Conservation (phyloP, 768 basidiomycete species). For the Pholiota conissans region DNA sequence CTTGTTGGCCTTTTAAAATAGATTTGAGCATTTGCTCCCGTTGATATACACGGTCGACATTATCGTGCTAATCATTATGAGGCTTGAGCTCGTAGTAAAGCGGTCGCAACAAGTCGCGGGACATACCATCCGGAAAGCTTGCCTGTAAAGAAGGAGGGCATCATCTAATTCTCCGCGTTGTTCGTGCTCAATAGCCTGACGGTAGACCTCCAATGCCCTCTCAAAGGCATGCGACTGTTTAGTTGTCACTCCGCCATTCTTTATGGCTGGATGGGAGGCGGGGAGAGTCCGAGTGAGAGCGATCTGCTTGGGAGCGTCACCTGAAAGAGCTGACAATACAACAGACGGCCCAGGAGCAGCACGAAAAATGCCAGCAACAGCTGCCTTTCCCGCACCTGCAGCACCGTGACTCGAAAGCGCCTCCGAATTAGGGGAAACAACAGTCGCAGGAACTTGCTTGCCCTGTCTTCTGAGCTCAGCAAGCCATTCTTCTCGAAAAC, state of each 20-base stretch:
- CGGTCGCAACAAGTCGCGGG: background rate
- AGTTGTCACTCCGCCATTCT: constrained; percentile 19
- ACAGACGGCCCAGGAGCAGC: background rate
- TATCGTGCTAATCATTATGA: constrained; percentile 42
- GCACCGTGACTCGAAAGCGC: background rate
- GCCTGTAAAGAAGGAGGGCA: constrained; percentile 74
- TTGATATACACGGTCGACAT: constrained; percentile 74
- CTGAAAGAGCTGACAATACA: background rate
- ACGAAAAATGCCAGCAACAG: background rate
- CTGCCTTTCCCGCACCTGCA: background rate
- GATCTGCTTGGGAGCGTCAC: background rate
- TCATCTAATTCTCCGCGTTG: constrained; percentile 74
- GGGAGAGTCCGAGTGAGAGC: constrained; percentile 1
- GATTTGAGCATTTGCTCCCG: constrained; percentile 50
- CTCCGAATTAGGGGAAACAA: background rate
- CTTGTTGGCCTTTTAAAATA: constrained; percentile 28
- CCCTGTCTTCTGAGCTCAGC: constrained; percentile 52
- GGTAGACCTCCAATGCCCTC: constrained; percentile 66
- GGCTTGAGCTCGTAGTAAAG: constrained; percentile 6
- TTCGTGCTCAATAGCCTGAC: constrained; percentile 70
- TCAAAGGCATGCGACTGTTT: constrained; percentile 30
- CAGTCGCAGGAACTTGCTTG: constrained; percentile 16
- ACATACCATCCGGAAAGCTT: constrained; percentile 68
- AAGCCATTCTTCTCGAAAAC: constrained; percentile 76
- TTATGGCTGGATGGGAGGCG: constrained; percentile 24